phyloP scores from a whole-genome alignment of 2,329 filamentous ascomycete genomes.

The Aspergillus udagawae region DNA sequence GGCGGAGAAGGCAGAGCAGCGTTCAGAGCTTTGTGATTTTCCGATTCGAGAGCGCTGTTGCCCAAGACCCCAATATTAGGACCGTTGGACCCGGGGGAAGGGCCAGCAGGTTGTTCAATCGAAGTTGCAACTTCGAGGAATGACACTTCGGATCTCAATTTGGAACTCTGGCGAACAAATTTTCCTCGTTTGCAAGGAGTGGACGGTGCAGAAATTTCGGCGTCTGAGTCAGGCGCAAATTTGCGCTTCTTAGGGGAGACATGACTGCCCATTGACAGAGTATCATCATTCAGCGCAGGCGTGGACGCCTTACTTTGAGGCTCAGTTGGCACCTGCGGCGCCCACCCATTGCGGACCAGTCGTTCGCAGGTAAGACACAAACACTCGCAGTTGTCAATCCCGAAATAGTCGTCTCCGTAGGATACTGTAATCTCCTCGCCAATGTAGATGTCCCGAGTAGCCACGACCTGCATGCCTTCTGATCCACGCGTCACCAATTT shows the following conservation, averaged over 20 bases:
- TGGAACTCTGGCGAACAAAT: slow-evolving; percentile 32
- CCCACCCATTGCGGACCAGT: slow-evolving; percentile 76
- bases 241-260: slow-evolving; percentile 27
- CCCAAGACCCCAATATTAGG: slow-evolving; percentile 5
- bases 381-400: slow-evolving; percentile 90
- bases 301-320: slow-evolving; percentile 32
- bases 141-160: slow-evolving; percentile 35
- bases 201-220: slow-evolving; percentile 20
- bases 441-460: slow-evolving; percentile 72
- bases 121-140: slow-evolving; percentile 25
- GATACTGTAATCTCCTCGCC: slow-evolving; percentile 96
- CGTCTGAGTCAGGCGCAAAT: slow-evolving; percentile 22
- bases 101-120: slow-evolving; percentile 16
- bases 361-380: slow-evolving; percentile 84
- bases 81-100: slow-evolving; percentile 2
- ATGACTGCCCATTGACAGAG: slow-evolving; percentile 11
- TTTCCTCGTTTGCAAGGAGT: slow-evolving; percentile 33
- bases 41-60: slow-evolving; percentile 1
- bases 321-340: slow-evolving; percentile 42
- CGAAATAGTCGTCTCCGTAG: slow-evolving; percentile 95
- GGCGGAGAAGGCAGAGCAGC: slow-evolving; percentile 9
- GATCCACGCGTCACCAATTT: slow-evolving; percentile 77
- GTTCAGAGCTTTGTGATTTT: slow-evolving; percentile 6
- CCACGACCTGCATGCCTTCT: slow-evolving; percentile 86
- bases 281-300: slow-evolving; percentile 26